Evolutionary conservation across 306 rosid species (phyloP).

Genomic region (Neltuma alba): DNA sequence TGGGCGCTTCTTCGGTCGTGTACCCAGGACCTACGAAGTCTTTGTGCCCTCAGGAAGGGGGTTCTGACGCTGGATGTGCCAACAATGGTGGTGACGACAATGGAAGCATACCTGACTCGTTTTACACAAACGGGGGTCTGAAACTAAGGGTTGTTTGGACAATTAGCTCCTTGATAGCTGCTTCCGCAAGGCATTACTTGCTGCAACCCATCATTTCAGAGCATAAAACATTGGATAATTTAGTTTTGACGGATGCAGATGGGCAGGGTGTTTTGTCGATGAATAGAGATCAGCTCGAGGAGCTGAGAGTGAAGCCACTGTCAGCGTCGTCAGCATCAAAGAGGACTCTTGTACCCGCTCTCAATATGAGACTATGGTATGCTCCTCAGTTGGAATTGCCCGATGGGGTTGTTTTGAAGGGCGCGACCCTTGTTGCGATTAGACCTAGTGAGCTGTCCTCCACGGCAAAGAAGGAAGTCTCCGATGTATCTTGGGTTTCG

Average conservation of each 20-base stretch:
- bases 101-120: slow-evolving; percentile 96
- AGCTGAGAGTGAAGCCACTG: slow-evolving; percentile 92
- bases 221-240: slow-evolving; percentile 76
- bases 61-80: slow-evolving; percentile 36
- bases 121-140: slow-evolving; percentile 91
- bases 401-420: slow-evolving; percentile 79
- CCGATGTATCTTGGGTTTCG: slow-evolving; percentile 93
- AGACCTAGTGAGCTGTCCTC: slow-evolving; percentile 77
- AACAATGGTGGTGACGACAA: slow-evolving; percentile 59
- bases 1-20: slow-evolving; percentile 86
- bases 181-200: slow-evolving; percentile 91
- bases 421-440: slow-evolving; percentile 96
- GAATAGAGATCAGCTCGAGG: slow-evolving; percentile 96
- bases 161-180: slow-evolving; percentile 91
- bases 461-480: slow-evolving; percentile 63
- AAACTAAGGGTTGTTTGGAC: slow-evolving; percentile 97
- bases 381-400: slow-evolving; percentile 90
- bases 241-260: slow-evolving; percentile 91
- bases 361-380: slow-evolving; percentile 97
- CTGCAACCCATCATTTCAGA: slow-evolving; percentile 92
- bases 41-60: slow-evolving; percentile 35
- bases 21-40: slow-evolving; percentile 42
- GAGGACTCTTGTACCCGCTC: slow-evolving; percentile 98
- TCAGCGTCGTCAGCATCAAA: slow-evolving; percentile 92
- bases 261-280: slow-evolving; percentile 91